Conservation (phyloP, 1,284 basidiomycete genomes). For the Ustilago curta region DNA sequence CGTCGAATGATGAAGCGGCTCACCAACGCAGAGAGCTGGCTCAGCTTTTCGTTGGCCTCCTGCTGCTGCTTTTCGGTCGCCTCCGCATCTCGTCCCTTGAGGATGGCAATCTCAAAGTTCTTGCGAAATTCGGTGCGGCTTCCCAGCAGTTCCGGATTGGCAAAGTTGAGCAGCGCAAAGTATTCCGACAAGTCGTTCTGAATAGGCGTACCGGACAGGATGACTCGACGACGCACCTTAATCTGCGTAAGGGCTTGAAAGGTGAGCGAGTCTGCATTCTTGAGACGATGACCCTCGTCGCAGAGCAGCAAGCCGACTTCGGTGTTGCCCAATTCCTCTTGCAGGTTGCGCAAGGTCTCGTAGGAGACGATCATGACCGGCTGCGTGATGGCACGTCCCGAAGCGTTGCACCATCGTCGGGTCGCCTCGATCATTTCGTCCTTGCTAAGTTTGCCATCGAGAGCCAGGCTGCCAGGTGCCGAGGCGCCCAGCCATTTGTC, state of each 20-base stretch:
- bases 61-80: constrained; percentile 86
- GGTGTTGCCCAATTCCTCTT: constrained; percentile 64
- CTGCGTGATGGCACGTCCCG: constrained; percentile 61
- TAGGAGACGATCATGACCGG: constrained; percentile 98
- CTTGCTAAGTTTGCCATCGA: constrained; percentile 66
- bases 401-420: constrained; percentile 64
- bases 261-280: constrained; percentile 82
- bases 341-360: constrained; percentile 80
- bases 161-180: constrained; percentile 94
- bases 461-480: constrained; percentile 63
- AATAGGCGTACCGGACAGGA: constrained; percentile 95
- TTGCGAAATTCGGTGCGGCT: constrained; percentile 92
- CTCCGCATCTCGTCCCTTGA: constrained; percentile 90
- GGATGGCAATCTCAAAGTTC: constrained; percentile 94
- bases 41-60: constrained; percentile 88
- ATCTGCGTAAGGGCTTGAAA: constrained; percentile 87
- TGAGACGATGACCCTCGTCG: constrained; percentile 96
- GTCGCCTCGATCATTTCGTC: constrained; percentile 66
- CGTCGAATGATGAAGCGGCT: constrained; percentile 97
- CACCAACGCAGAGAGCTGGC: constrained; percentile 89
- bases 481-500: constrained; percentile 66
- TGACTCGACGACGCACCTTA: constrained; percentile 92
- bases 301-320: constrained; percentile 91
- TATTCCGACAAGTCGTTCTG: constrained; percentile 98
- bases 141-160: constrained; percentile 95